Conservation (phyloP, 495 filamentous ascomycete species). For the Hypoxylon rickii region DNA sequence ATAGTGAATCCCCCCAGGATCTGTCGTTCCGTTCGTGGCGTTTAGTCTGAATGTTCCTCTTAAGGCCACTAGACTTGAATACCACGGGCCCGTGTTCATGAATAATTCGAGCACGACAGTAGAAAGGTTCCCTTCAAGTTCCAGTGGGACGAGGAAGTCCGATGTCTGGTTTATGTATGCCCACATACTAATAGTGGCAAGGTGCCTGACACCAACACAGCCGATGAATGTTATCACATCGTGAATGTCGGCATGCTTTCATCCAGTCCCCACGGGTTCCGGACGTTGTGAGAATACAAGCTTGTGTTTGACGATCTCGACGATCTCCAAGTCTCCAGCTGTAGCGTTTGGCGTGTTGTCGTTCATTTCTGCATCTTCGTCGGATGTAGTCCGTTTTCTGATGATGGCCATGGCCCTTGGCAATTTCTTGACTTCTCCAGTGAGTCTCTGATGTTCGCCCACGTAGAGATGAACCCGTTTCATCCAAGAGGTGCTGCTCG, state of each 20-base stretch:
- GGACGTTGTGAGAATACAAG: conserved; percentile 84
- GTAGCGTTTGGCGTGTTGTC: conserved; percentile 19
- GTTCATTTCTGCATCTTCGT: conserved; percentile 30
- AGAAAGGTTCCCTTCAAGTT: too few species aligned
- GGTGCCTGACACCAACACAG: too few species aligned
- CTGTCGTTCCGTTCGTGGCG: too few species aligned
- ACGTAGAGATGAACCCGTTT: conserved; percentile 85
- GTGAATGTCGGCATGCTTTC: background rate
- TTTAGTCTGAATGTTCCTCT: too few species aligned
- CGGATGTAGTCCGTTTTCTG: conserved; percentile 49
- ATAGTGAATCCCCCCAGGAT: too few species aligned
- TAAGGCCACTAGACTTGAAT: too few species aligned
- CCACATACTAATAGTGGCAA: too few species aligned
- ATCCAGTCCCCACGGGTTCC: conserved; percentile 70
- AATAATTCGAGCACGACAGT: too few species aligned
- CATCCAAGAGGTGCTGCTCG: conserved; percentile 72
- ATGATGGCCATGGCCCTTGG: conserved; percentile 77
- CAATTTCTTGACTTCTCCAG: conserved; percentile 87
- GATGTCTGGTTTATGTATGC: too few species aligned
- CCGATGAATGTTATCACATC: background rate
- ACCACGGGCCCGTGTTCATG: too few species aligned
- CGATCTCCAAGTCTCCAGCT: conserved; percentile 59
- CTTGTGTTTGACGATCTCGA: conserved; percentile 89
- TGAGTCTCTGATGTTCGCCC: conserved; percentile 86
- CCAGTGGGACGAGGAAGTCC: too few species aligned